These are phyloP conservation scores for Geotrichum europaeum DNA, from an alignment of 1,139 yeast species.

Conservation along the genomic window DNA sequence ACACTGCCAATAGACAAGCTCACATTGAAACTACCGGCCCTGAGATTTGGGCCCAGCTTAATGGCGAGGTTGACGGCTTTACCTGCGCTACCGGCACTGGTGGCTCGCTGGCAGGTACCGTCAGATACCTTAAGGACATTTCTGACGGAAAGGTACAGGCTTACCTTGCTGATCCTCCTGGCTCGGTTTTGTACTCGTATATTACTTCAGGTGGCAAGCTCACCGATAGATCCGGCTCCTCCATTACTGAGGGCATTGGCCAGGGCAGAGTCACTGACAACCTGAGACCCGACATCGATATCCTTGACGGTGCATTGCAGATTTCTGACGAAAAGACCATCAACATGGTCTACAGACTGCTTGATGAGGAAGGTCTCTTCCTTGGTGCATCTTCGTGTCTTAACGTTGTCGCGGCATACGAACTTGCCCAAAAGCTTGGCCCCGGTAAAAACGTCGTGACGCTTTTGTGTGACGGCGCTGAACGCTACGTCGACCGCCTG, in stretches of 20 bases:
- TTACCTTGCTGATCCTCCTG: constrained; percentile 88
- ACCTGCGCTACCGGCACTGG: constrained; percentile 91
- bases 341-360: constrained; percentile 70
- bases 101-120: constrained; percentile 80
- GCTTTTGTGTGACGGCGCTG: constrained; percentile 80
- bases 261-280: constrained; percentile 89
- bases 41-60: constrained; percentile 82
- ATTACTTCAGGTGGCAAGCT: constrained; percentile 60
- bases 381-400: constrained; percentile 86
- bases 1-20: constrained; percentile 78
- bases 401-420: constrained; percentile 75
- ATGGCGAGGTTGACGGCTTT: constrained; percentile 76
- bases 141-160: constrained; percentile 54
- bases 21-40: constrained; percentile 93
- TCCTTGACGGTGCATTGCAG: constrained; percentile 67
- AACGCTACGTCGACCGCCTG: constrained; percentile 74
- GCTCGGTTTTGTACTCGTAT: constrained; percentile 75
- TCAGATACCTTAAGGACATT: constrained; percentile 65
- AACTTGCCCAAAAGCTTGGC: constrained; percentile 69
- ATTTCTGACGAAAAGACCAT: constrained; percentile 72
- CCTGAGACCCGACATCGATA: constrained; percentile 62
- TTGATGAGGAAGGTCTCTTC: constrained; percentile 85
- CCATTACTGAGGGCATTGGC: constrained; percentile 94
- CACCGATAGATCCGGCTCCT: constrained; percentile 63
- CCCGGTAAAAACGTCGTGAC: constrained; percentile 81